Evolutionary conservation across 768 basidiomycete genomes (phyloP).

Genomic region (Tulasnella calospora): DNA sequence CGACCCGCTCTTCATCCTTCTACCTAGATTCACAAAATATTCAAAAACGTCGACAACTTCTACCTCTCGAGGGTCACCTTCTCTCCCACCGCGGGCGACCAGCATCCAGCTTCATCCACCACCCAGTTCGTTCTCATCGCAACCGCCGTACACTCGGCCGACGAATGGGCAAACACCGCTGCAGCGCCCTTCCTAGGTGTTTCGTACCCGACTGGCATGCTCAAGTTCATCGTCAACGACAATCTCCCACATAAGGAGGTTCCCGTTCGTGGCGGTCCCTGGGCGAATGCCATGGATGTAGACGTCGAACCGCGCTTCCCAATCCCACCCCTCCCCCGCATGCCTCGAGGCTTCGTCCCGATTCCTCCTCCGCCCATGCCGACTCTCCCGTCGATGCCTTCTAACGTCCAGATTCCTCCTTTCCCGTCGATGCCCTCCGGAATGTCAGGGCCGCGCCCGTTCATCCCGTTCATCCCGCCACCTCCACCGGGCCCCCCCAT

Average conservation of each 20-base stretch:
- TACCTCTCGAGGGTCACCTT: constrained; percentile 23
- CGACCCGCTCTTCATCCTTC: not conserved
- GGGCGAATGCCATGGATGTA: constrained; percentile 10
- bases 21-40: constrained; percentile 28
- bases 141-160: not conserved
- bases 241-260: constrained; percentile 14
- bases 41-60: constrained; percentile 15
- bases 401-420: not conserved
- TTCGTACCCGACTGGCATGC: constrained; percentile 19
- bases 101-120: not conserved
- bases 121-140: constrained; percentile 21
- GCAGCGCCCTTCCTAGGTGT: constrained; percentile 23
- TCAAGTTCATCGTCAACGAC: constrained; percentile 26
- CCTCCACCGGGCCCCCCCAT: not conserved
- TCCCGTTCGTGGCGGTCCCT: not conserved
- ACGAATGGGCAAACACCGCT: constrained; percentile 12
- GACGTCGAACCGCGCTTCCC: constrained; percentile 12
- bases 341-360: not conserved
- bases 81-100: not conserved
- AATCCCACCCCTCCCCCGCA: not conserved
- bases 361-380: too few relatives aligned
- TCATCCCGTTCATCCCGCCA: too few relatives aligned
- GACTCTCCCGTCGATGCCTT: not conserved
- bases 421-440: not conserved
- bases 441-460: too few relatives aligned